Conservation (phyloP, 2,329 filamentous ascomycete species). For the Colletotrichum cereale region DNA sequence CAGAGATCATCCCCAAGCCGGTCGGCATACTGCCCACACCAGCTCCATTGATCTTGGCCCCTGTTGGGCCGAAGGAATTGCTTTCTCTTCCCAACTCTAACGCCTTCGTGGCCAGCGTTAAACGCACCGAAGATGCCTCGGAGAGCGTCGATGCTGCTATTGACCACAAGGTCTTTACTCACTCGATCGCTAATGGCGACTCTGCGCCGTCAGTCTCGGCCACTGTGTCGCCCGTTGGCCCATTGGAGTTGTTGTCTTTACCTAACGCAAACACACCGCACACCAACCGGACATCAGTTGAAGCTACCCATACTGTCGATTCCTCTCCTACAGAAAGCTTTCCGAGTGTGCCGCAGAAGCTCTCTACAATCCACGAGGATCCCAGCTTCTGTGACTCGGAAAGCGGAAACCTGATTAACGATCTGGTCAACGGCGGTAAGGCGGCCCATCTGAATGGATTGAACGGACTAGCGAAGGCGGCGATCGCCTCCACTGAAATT, state of each 20-base stretch:
- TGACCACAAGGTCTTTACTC: background rate
- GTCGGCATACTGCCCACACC: background rate
- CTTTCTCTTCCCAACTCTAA: slow-evolving; percentile 67
- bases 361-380: slow-evolving; percentile 33
- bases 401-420: slow-evolving; percentile 27
- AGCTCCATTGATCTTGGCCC: slow-evolving; percentile 39
- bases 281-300: background rate
- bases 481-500: slow-evolving; percentile 18
- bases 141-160: background rate
- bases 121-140: background rate
- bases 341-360: background rate
- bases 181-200: background rate
- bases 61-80: slow-evolving; percentile 58
- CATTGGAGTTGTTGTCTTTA: slow-evolving; percentile 62
- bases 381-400: background rate
- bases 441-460: slow-evolving; percentile 1
- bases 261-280: slow-evolving; percentile 61
- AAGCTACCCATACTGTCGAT: background rate
- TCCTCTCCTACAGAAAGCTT: background rate
- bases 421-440: slow-evolving; percentile 37
- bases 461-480: slow-evolving; percentile 15
- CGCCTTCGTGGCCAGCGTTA: background rate
- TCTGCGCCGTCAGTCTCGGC: background rate
- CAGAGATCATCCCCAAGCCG: background rate
- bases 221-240: slow-evolving; percentile 52